Base-by-base conservation (phyloP, 345 rosid genomes). In the Arabis hirsuta region DNA sequence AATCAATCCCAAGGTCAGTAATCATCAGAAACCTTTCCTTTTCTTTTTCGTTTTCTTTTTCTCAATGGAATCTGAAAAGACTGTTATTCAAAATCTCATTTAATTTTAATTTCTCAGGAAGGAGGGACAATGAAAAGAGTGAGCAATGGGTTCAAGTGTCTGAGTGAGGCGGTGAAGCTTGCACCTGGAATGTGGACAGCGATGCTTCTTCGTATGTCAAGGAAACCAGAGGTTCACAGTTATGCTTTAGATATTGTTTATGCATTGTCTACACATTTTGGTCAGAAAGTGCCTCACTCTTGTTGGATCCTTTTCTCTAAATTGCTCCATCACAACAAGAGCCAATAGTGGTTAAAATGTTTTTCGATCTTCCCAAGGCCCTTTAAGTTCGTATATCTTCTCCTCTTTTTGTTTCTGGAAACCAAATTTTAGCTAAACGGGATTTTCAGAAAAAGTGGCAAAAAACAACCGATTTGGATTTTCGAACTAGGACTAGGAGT, bases 181-280 rank as follows among this genome's bases (percentile, higher is more conserved):
- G 96, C 94, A 14, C 92, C 96, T 0, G 96, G 86, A 80, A 73
- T 87, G 77, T 91, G 99, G 96, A 82, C 82, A 13, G 83, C 86
- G 36, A 90, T 95, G 98, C 65, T 88, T 24, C 39, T 87, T 51
- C 83, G 96, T 19, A 78, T 90, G 79, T 79, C 81, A 11, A 38
- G 74, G 76, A 91, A 75, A 80, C 88, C 88, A 0, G 87, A 91
- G 70, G 80, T 84, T 72, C 90, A 83, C 72, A 71, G 69, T 66
- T 90, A 84, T 68, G 67, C 66, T 73, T 52, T 75, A 4, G 97
- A 90, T 73, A 67, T 88, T 29, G 50, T 84, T 56, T 90, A 88
- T 20, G 90, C 92, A 13, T 52, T 95, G 53, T 7, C 64, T 50
- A 24, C 54, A 19, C 87, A 83, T 72, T 78, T 78, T 62, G 70